Percentiles rank a stretch among this genome's conserved stretches.
Conservation (phyloP, 352 stramenopile species). For the Globisporangium splendens region DNA sequence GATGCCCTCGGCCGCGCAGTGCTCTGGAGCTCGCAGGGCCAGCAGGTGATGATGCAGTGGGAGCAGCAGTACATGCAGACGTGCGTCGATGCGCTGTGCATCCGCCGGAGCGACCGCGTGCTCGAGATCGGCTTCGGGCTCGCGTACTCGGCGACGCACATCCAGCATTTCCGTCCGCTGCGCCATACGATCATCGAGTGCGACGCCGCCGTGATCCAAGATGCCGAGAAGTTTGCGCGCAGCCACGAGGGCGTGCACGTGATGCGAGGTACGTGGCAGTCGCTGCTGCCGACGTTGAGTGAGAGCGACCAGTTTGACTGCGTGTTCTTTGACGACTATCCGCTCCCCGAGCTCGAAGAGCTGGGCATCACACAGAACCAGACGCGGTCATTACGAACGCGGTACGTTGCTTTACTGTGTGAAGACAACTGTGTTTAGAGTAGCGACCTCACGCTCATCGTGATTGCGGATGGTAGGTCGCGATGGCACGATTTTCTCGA, state of each 20-base stretch:
- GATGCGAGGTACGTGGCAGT: slow-evolving; percentile 69
- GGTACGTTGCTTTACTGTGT: slow-evolving; percentile 1
- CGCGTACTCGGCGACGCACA: slow-evolving; percentile 71
- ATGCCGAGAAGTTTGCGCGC: slow-evolving; percentile 45
- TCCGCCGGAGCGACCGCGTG: slow-evolving; percentile 44
- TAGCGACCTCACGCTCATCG: not conserved
- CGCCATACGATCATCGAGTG: slow-evolving; percentile 82
- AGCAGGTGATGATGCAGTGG: slow-evolving; percentile 91
- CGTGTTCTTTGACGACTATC: slow-evolving; percentile 84
- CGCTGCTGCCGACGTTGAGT: slow-evolving; percentile 35
- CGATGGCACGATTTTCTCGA: slow-evolving; percentile 77
- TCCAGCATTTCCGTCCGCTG: slow-evolving; percentile 52
- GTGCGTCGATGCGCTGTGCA: slow-evolving; percentile 60
- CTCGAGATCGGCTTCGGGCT: slow-evolving; percentile 88
- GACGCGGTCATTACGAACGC: slow-evolving; percentile 9
- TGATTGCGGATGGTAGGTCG: slow-evolving; percentile 21
- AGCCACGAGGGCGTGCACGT: slow-evolving; percentile 33
- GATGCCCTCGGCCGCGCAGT: slow-evolving; percentile 44
- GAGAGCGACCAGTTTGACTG: slow-evolving; percentile 47
- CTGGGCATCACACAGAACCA: slow-evolving; percentile 16
- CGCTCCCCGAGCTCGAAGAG: slow-evolving; percentile 48
- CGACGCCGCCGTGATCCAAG: slow-evolving; percentile 49
- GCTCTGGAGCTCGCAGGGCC: slow-evolving; percentile 61
- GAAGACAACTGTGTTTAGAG: not conserved
- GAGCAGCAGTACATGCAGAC: slow-evolving; percentile 78